These are phyloP conservation scores for Solanum lycopersicoides DNA, from an alignment of 257 asterid species.

Conservation along the genomic window DNA sequence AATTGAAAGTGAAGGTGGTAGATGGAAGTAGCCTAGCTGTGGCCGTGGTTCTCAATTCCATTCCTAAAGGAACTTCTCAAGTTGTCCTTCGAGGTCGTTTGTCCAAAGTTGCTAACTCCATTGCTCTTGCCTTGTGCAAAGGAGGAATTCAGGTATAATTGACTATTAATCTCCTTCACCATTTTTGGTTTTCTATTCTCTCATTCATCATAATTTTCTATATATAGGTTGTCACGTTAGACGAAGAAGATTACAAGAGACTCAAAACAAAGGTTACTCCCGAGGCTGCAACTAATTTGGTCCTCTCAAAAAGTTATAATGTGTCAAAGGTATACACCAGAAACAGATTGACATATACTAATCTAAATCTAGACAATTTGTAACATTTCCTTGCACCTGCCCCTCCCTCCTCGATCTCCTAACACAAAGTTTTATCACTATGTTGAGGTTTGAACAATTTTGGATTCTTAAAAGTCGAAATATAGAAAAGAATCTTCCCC, in stretches of 20 bases:
- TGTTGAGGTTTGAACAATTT: background rate
- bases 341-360: background rate
- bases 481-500: background rate
- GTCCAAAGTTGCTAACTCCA: constrained; percentile 52
- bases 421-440: background rate
- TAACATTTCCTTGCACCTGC: background rate
- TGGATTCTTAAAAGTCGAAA: background rate
- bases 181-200: background rate
- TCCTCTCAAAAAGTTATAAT: background rate
- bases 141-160: constrained; percentile 55
- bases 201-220: background rate
- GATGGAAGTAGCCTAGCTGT: constrained; percentile 82
- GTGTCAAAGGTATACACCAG: constrained; percentile 4
- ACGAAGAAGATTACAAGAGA: constrained; percentile 9
- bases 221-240: constrained; percentile 8
- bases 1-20: constrained; percentile 55
- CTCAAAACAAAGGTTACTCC: constrained; percentile 2
- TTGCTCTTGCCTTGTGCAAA: constrained; percentile 50
- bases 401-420: background rate
- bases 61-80: constrained; percentile 57
- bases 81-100: constrained; percentile 50
- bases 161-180: background rate
- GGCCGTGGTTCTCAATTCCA: constrained; percentile 62
- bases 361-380: background rate
- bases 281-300: constrained; percentile 5